Percentiles rank a stretch among this genome's conserved stretches.
Conservation (phyloP, 306 rosid genomes). For the Quercus dentata region DNA sequence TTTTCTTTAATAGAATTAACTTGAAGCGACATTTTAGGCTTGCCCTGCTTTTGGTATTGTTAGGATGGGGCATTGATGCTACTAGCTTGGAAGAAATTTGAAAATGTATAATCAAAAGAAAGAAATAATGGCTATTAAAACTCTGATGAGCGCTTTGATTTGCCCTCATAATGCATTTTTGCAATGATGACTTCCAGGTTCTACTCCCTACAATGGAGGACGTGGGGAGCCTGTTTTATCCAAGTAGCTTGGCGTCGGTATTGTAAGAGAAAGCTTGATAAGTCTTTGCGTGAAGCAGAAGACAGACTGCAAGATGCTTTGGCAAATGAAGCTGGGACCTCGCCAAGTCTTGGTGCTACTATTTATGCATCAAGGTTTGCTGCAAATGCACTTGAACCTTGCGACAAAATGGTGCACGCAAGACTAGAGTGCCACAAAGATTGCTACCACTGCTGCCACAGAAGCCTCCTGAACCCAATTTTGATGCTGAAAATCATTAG, state of each 20-base stretch:
- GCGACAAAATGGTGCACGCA: conserved; percentile 11
- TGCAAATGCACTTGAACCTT: conserved; percentile 32
- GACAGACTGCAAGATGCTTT: conserved; percentile 43
- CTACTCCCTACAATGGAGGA: conserved; percentile 78
- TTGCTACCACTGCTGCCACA: conserved; percentile 35
- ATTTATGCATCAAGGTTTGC: conserved; percentile 46
- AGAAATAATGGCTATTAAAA: neutral
- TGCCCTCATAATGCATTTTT: neutral
- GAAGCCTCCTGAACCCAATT: conserved; percentile 49
- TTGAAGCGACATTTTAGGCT: no score
- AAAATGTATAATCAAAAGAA: neutral
- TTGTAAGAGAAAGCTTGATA: conserved; percentile 47
- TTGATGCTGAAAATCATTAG: conserved; percentile 24
- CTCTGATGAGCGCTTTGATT: neutral
- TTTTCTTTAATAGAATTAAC: no score
- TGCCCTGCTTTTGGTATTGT: no score
- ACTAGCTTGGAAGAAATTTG: no score
- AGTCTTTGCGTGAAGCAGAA: conserved; percentile 30
- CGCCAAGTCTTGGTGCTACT: conserved; percentile 39
- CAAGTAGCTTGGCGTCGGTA: conserved; percentile 75
- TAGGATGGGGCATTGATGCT: no score
- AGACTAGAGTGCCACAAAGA: conserved; percentile 10
- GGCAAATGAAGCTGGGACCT: conserved; percentile 24
- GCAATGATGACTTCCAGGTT: conserved; percentile 34
- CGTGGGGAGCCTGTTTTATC: conserved; percentile 68